Conservation (phyloP, 208 protist genomes). For the Trypanosoma melophagium region DNA sequence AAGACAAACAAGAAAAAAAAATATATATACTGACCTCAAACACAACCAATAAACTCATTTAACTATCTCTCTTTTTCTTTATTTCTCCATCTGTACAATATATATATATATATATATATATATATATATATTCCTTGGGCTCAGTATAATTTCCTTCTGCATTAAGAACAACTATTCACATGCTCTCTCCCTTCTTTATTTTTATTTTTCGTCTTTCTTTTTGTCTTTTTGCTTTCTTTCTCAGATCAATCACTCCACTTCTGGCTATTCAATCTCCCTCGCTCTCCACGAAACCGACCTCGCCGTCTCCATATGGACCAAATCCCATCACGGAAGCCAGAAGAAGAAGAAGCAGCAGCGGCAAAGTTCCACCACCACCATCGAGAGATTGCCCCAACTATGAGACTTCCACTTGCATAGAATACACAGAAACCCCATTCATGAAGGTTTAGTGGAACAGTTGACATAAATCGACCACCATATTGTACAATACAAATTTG, state of each 20-base stretch:
- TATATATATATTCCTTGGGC: too few relatives aligned
- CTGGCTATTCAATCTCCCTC: too few relatives aligned
- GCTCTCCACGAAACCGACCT: background rate
- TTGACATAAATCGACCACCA: slow-evolving; percentile 79
- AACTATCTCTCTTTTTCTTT: slow-evolving; percentile 9
- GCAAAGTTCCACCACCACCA: slow-evolving; percentile 29
- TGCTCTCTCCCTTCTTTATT: too few relatives aligned
- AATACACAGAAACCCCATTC: slow-evolving; percentile 68
- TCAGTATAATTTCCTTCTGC: slow-evolving; percentile 6
- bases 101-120: too few relatives aligned
- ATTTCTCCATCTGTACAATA: slow-evolving; percentile 20
- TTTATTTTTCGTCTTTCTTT: too few relatives aligned
- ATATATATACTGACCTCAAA: background rate
- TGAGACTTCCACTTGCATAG: slow-evolving; percentile 47
- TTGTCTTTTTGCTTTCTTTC: too few relatives aligned
- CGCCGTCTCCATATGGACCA: background rate
- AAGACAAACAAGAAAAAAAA: too few relatives aligned
- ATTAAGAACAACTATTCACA: too few relatives aligned
- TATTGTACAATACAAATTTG: slow-evolving; percentile 79
- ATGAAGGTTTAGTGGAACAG: slow-evolving; percentile 57
- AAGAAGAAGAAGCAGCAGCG: background rate
- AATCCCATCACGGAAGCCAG: background rate
- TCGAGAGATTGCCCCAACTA: slow-evolving; percentile 41
- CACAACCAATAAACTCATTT: background rate
- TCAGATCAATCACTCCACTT: too few relatives aligned